Conservation (phyloP, 2,329 filamentous ascomycete genomes). For the Penicillium glabrum region DNA sequence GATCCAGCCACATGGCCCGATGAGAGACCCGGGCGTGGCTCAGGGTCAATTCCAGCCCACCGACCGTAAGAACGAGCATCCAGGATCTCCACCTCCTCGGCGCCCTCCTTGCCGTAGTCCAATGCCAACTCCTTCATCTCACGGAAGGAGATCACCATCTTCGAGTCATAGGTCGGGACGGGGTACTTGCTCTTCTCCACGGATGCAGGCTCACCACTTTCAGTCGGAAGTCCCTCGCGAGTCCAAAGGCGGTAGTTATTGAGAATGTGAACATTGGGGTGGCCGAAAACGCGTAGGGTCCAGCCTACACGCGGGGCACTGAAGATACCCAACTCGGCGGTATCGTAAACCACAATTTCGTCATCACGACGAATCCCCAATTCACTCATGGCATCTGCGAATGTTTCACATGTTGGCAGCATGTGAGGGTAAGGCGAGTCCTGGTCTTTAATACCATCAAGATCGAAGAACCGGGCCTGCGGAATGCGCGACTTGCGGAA, state of each 20-base stretch:
- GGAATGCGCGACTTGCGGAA: slow-evolving; percentile 85
- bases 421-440: slow-evolving; percentile 93
- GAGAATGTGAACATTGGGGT: slow-evolving; percentile 81
- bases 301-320: slow-evolving; percentile 90
- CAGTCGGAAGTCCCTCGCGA: slow-evolving; percentile 75
- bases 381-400: slow-evolving; percentile 83
- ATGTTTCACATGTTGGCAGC: slow-evolving; percentile 78
- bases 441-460: slow-evolving; percentile 87
- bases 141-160: slow-evolving; percentile 76
- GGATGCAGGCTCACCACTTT: slow-evolving; percentile 61
- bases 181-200: slow-evolving; percentile 47
- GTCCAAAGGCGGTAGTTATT: slow-evolving; percentile 98
- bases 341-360: slow-evolving; percentile 90
- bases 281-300: slow-evolving; percentile 89
- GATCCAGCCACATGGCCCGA: slow-evolving; percentile 92
- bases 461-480: slow-evolving; percentile 89
- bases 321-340: slow-evolving; percentile 87
- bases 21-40: slow-evolving; percentile 80
- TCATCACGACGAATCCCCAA: slow-evolving; percentile 86
- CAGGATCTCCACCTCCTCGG: slow-evolving; percentile 80
- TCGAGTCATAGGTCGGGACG: slow-evolving; percentile 57
- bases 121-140: slow-evolving; percentile 75
- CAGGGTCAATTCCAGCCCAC: slow-evolving; percentile 79
- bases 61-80: slow-evolving; percentile 80
- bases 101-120: slow-evolving; percentile 77